phyloP scores from a whole-genome alignment of 352 stramenopile species.

The Nothophytophthora sp. region DNA sequence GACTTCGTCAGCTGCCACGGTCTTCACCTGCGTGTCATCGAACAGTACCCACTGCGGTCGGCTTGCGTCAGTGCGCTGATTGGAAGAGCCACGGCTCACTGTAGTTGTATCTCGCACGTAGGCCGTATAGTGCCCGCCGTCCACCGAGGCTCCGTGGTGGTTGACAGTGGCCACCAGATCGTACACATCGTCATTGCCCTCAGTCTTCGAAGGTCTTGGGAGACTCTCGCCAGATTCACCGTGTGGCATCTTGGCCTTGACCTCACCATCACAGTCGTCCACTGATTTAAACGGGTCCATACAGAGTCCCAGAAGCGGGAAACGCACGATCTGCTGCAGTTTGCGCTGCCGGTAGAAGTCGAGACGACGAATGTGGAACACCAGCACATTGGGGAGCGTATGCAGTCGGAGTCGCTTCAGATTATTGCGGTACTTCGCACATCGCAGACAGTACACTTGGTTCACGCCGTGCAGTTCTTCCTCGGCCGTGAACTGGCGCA shows the following conservation, averaged over 20 bases:
- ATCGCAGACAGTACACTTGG: slow-evolving; percentile 64
- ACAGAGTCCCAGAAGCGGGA: slow-evolving; percentile 45
- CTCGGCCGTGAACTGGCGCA: slow-evolving; percentile 51
- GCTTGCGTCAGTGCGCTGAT: not conserved
- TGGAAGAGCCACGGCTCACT: not conserved
- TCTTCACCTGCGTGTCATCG: slow-evolving; percentile 52
- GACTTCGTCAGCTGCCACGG: slow-evolving; percentile 38
- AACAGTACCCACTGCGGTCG: slow-evolving; percentile 56
- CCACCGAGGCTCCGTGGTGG: slow-evolving; percentile 68
- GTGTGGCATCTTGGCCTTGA: slow-evolving; percentile 3
- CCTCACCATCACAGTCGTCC: slow-evolving; percentile 22
- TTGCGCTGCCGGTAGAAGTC: slow-evolving; percentile 73
- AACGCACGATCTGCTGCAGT: slow-evolving; percentile 44
- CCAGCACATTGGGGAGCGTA: slow-evolving; percentile 65
- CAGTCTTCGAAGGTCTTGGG: slow-evolving; percentile 7
- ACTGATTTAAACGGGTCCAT: slow-evolving; percentile 38
- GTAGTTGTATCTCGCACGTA: slow-evolving; percentile 33
- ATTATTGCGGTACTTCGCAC: slow-evolving; percentile 55
- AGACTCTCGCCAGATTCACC: too few species aligned
- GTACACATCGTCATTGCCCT: slow-evolving; percentile 44
- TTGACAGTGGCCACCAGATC: slow-evolving; percentile 64
- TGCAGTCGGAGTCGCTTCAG: slow-evolving; percentile 68
- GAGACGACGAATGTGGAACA: slow-evolving; percentile 77
- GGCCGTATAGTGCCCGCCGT: slow-evolving; percentile 74
- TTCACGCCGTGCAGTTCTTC: slow-evolving; percentile 60